Evolutionary conservation across 176 grass and related monocot species (phyloP).

Genomic region (Echinochloa phyllopogon): DNA sequence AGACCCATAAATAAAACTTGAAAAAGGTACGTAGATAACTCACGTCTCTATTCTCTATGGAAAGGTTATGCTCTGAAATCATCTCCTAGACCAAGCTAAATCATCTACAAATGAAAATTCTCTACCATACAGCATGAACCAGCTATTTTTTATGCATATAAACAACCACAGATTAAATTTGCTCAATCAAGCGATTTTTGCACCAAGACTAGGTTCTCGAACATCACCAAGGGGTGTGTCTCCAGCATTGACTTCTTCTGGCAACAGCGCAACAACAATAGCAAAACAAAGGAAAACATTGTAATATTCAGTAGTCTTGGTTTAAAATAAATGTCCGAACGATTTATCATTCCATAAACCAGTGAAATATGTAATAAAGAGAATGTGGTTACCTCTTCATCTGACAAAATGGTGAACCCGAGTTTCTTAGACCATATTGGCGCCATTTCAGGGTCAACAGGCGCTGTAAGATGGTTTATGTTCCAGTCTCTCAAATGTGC

Average conservation of each 20-base stretch:
- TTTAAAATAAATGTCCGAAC: neutral
- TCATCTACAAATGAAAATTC: conserved; percentile 1
- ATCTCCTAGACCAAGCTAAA: conserved; percentile 16
- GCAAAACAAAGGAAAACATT: neutral
- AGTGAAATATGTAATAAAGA: neutral
- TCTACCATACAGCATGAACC: neutral
- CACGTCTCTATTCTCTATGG: neutral
- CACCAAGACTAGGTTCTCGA: conserved; percentile 47
- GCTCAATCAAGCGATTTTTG: conserved; percentile 53
- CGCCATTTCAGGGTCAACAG: conserved; percentile 66
- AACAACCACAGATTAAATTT: neutral
- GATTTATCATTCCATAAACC: neutral
- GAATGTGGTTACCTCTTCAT: conserved; percentile 57
- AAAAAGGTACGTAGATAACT: neutral
- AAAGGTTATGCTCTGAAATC: conserved; percentile 16
- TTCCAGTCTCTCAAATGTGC: conserved; percentile 51
- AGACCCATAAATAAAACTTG: neutral
- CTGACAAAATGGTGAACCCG: conserved; percentile 67
- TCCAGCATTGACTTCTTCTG: conserved; percentile 50
- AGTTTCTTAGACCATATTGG: conserved; percentile 79
- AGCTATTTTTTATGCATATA: neutral
- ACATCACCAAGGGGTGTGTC: conserved; percentile 51
- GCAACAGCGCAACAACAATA: conserved; percentile 28
- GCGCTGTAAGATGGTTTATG: conserved; percentile 47
- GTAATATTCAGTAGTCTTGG: neutral